phyloP scores from a whole-genome alignment of 495 filamentous ascomycete species.

The Darksidea phi region DNA sequence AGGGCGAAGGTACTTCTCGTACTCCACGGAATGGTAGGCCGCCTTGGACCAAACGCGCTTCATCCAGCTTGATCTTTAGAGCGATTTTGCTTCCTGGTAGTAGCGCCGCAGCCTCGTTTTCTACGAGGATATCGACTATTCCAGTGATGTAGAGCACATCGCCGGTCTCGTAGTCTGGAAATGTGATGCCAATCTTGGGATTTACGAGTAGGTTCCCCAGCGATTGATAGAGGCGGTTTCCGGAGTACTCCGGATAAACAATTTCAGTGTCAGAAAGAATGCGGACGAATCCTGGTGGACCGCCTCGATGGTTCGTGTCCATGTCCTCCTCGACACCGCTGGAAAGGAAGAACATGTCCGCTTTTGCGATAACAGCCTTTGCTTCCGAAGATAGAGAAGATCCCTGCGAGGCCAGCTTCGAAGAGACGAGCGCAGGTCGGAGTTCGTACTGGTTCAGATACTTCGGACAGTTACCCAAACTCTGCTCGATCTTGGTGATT shows the following conservation, averaged over 20 bases:
- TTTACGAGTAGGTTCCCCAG: constrained; percentile 70
- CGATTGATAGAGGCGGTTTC: constrained; percentile 79
- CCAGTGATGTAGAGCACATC: constrained; percentile 72
- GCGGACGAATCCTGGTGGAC: constrained; percentile 69
- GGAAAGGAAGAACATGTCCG: constrained; percentile 77
- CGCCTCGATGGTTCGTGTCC: constrained; percentile 84
- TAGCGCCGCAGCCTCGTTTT: constrained; percentile 56
- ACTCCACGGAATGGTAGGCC: constrained; percentile 66
- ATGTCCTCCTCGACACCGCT: constrained; percentile 63
- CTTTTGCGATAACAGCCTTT: constrained; percentile 57
- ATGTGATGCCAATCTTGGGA: constrained; percentile 61
- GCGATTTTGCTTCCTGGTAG: constrained; percentile 70
- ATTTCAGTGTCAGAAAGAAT: constrained; percentile 60
- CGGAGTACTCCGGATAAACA: constrained; percentile 77
- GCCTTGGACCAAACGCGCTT: constrained; percentile 60
- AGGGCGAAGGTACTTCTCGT: constrained; percentile 61
- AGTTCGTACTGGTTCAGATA: constrained; percentile 75
- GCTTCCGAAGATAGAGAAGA: constrained; percentile 50
- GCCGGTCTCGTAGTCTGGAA: constrained; percentile 70
- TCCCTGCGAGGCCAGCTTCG: constrained; percentile 52
- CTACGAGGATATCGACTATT: constrained; percentile 60
- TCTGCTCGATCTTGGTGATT: constrained; percentile 64
- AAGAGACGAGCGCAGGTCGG: constrained; percentile 51
- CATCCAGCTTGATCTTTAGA: constrained; percentile 61
- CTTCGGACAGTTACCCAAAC: constrained; percentile 76